A percentile compares a stretch with the other conserved stretches of the same genome.
Evolutionary conservation across 495 filamentous ascomycete species (phyloP).

Genomic region (Halenospora varia): DNA sequence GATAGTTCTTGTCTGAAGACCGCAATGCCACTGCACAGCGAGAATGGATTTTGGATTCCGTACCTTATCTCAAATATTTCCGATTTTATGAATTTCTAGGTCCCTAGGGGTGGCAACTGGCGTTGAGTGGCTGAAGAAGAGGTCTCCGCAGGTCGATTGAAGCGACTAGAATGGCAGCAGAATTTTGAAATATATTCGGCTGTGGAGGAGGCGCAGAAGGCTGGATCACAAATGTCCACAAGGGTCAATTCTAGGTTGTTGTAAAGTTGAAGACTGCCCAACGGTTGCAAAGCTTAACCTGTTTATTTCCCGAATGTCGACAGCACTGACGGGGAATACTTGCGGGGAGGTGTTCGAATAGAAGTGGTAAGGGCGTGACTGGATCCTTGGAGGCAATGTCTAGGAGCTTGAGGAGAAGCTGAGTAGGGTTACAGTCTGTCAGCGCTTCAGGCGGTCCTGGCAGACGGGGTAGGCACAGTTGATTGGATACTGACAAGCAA

Average conservation of each 20-base stretch:
- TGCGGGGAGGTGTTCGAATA: not conserved
- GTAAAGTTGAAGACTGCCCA: not conserved
- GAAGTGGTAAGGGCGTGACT: not conserved
- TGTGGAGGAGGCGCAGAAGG: conserved; percentile 8
- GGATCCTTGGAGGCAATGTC: not conserved
- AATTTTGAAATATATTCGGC: not conserved
- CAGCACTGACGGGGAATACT: not conserved
- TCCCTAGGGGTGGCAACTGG: not conserved
- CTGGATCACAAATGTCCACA: not conserved
- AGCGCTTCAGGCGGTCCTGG: conserved; percentile 8
- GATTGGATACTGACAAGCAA: conserved; percentile 16
- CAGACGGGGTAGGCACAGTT: not conserved
- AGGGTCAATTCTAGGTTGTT: not conserved
- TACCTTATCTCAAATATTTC: too few species aligned
- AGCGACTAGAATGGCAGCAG: too few species aligned
- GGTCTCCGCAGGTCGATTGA: too few species aligned
- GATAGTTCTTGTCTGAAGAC: too few species aligned
- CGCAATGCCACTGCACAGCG: too few species aligned
- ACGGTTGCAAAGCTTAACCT: not conserved
- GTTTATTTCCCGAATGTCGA: not conserved
- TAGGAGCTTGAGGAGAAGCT: not conserved
- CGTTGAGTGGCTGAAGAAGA: too few species aligned
- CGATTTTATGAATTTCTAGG: too few species aligned
- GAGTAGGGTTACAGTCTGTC: conserved; percentile 1
- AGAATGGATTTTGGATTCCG: too few species aligned